Evolutionary conservation across 148 eudicot genomes (phyloP).

Genomic region (Oxyria digyna): DNA sequence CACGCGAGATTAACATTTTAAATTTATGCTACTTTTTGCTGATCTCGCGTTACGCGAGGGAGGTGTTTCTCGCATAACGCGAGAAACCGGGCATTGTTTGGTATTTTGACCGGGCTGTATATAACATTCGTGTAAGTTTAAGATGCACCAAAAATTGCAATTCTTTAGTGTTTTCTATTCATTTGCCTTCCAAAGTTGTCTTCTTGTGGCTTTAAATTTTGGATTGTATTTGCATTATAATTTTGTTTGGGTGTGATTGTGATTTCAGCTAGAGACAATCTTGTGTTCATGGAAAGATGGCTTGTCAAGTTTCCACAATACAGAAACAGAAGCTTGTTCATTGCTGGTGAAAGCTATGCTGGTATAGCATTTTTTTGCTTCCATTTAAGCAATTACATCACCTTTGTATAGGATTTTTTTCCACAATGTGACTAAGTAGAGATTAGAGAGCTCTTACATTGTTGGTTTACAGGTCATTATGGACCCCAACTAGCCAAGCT

Average conservation of each 20-base stretch:
- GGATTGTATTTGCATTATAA: neutral
- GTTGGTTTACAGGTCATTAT: neutral
- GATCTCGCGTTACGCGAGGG: no score
- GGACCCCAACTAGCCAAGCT: constrained; percentile 7
- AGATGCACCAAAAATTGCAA: neutral
- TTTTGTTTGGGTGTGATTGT: neutral
- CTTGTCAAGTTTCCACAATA: constrained; percentile 50
- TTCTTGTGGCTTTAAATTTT: neutral
- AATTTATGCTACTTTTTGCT: no score
- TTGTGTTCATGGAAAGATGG: constrained; percentile 51
- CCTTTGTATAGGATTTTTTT: no score
- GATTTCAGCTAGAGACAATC: constrained; percentile 41
- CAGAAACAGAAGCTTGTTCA: constrained; percentile 45
- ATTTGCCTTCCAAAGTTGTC: neutral
- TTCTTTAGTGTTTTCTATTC: neutral
- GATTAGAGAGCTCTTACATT: neutral
- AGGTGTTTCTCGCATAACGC: no score
- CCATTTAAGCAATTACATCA: neutral
- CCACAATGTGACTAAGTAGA: neutral
- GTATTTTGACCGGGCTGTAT: no score
- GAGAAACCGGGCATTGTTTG: no score
- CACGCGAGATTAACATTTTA: no score
- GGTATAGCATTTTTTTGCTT: neutral
- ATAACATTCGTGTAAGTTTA: no score
- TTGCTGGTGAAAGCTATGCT: constrained; percentile 56